Conservation (phyloP, 495 filamentous ascomycete genomes). For the Cercophora newfieldiana region DNA sequence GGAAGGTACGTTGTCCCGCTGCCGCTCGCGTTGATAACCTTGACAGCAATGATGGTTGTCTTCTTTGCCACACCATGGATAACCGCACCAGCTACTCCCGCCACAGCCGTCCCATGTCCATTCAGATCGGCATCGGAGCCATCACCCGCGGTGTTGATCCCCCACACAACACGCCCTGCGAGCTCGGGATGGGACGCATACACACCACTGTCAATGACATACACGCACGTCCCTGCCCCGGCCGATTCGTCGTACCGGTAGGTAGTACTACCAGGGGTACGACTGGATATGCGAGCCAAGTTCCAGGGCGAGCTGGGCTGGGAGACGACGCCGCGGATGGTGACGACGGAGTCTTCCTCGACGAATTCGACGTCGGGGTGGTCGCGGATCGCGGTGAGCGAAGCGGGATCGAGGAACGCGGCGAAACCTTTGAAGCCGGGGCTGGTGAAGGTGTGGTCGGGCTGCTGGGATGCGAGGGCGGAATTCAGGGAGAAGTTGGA, state of each 20-base stretch:
- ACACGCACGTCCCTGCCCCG: conserved; percentile 54
- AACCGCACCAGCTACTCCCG: conserved; percentile 58
- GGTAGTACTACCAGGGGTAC: conserved; percentile 42
- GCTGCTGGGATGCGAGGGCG: background rate
- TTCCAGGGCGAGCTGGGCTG: conserved; percentile 42
- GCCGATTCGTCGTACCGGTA: conserved; percentile 60
- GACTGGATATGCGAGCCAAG: conserved; percentile 57
- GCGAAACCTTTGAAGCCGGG: conserved; percentile 3
- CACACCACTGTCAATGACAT: conserved; percentile 61
- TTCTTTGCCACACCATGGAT: conserved; percentile 65
- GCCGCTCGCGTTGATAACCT: conserved; percentile 54
- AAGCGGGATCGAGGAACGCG: background rate
- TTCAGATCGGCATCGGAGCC: conserved; percentile 35
- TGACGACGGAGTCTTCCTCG: conserved; percentile 2
- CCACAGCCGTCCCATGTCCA: conserved; percentile 59
- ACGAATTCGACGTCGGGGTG: background rate
- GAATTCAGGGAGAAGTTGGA: background rate
- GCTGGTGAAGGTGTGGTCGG: background rate
- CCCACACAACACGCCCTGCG: conserved; percentile 49
- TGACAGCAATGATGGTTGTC: conserved; percentile 60
- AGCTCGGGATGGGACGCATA: conserved; percentile 52
- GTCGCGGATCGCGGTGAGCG: background rate
- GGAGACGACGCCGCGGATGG: background rate
- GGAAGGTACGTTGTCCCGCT: conserved; percentile 41
- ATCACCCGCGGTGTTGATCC: conserved; percentile 31